These are phyloP conservation scores for Saksenaea oblongispora DNA, from an alignment of 371 early-diverging fungal species.

Conservation along the genomic window DNA sequence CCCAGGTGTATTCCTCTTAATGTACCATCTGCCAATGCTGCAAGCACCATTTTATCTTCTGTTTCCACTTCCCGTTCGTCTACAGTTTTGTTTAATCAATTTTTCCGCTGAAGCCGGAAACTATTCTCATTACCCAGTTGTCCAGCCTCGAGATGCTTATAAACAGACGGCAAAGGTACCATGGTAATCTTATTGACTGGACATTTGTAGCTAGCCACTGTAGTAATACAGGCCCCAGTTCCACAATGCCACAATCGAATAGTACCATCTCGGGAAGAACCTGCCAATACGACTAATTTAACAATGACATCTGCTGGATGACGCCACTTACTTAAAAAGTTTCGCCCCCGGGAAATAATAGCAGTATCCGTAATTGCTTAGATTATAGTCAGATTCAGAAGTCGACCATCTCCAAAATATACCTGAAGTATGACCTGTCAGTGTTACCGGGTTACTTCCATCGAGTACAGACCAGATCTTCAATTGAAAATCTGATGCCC, in stretches of 20 bases:
- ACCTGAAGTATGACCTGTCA: constrained; percentile 69
- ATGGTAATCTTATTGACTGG: constrained; percentile 42
- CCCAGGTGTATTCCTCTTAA: constrained; percentile 55
- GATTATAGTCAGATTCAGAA: not conserved
- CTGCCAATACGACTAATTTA: constrained; percentile 16
- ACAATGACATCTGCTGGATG: not conserved
- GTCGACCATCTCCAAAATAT: not conserved
- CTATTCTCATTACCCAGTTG: constrained; percentile 10
- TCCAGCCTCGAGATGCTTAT: constrained; percentile 15
- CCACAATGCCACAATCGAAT: constrained; percentile 62
- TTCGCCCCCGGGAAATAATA: constrained; percentile 56
- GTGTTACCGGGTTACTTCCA: constrained; percentile 75
- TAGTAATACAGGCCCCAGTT: constrained; percentile 42
- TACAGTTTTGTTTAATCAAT: constrained; percentile 8
- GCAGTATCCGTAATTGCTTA: constrained; percentile 60
- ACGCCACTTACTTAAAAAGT: constrained; percentile 55
- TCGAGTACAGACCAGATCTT: constrained; percentile 76
- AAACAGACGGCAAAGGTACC: constrained; percentile 22
- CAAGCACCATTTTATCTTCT: constrained; percentile 47
- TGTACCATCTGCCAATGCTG: constrained; percentile 47
- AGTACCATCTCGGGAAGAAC: constrained; percentile 59
- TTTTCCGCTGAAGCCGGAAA: too few relatives aligned
- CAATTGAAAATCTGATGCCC: constrained; percentile 67
- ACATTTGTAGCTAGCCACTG: constrained; percentile 26
- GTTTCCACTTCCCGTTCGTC: constrained; percentile 59